These are phyloP conservation scores for Pichia cactophila DNA, from an alignment of 1,139 yeast species.

Conservation along the genomic window DNA sequence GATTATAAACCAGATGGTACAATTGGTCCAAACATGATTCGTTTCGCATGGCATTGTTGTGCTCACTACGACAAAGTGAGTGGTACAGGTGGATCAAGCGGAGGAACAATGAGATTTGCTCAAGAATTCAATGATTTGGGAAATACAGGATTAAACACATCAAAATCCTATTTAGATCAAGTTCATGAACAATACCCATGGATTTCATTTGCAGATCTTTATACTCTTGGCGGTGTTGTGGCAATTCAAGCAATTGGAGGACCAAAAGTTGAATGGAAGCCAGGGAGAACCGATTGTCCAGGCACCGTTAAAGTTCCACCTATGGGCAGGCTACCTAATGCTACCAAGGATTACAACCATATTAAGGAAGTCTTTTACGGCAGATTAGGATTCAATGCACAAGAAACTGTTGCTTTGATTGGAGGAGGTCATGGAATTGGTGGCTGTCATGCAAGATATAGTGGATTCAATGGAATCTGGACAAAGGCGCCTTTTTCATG, in stretches of 20 bases:
- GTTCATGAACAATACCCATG: conserved; percentile 49
- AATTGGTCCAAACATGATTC: conserved; percentile 53
- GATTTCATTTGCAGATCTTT: conserved; percentile 58
- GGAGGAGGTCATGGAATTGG: conserved; percentile 63
- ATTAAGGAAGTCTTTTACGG: conserved; percentile 42
- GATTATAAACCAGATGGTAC: conserved; percentile 52
- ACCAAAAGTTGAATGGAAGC: conserved; percentile 48
- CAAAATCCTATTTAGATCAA: conserved; percentile 49
- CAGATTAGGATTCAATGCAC: conserved; percentile 57
- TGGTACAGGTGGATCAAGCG: conserved; percentile 62
- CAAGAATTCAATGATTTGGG: conserved; percentile 45
- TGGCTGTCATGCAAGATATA: conserved; percentile 47
- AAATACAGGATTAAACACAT: conserved; percentile 52
- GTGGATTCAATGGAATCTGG: conserved; percentile 43
- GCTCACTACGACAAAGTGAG: conserved; percentile 52
- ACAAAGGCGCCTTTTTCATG: conserved; percentile 32
- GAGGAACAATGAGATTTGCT: conserved; percentile 53
- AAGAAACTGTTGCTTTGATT: conserved; percentile 53
- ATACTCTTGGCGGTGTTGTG: conserved; percentile 58
- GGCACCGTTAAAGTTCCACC: conserved; percentile 49
- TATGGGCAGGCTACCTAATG: conserved; percentile 57
- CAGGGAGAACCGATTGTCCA: conserved; percentile 55
- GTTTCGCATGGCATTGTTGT: conserved; percentile 67
- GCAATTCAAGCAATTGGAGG: conserved; percentile 60
- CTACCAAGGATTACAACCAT: conserved; percentile 45